Conservation (phyloP, 345 rosid species). For the Lumnitzera littorea region DNA sequence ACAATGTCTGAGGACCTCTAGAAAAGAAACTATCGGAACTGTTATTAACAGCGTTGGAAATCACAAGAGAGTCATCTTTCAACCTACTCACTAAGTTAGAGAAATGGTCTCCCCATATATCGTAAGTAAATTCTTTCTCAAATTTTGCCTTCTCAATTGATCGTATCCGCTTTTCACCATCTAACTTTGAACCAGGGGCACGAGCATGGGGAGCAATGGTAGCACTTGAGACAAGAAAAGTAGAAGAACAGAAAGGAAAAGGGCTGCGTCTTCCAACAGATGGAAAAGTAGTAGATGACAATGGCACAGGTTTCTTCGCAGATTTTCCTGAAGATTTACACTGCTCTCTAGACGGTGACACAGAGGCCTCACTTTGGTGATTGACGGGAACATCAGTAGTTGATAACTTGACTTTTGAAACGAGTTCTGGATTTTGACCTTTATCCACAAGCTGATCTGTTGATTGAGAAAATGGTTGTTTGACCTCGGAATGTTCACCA, state of each 20-base stretch:
- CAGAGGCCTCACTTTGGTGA: slow-evolving; percentile 1
- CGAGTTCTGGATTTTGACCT: slow-evolving; percentile 20
- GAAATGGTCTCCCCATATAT: slow-evolving; percentile 90
- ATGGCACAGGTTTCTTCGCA: slow-evolving; percentile 24
- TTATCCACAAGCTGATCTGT: slow-evolving; percentile 13
- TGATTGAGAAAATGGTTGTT: slow-evolving; percentile 25
- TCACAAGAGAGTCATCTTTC: slow-evolving; percentile 31
- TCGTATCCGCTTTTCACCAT: slow-evolving; percentile 16
- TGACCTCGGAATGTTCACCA: slow-evolving; percentile 13
- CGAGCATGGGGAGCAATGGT: slow-evolving; percentile 54
- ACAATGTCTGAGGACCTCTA: slow-evolving; percentile 65
- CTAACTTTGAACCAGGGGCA: slow-evolving; percentile 61
- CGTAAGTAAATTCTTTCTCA: slow-evolving; percentile 43
- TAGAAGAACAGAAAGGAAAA: slow-evolving; percentile 21
- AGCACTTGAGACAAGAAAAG: slow-evolving; percentile 30
- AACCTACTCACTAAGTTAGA: slow-evolving; percentile 29
- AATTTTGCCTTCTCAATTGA: slow-evolving; percentile 20
- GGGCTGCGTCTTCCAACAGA: slow-evolving; percentile 17
- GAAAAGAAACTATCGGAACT: slow-evolving; percentile 73
- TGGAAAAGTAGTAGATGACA: slow-evolving; percentile 47
- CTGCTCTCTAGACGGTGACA: slow-evolving; percentile 9
- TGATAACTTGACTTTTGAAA: slow-evolving; percentile 5
- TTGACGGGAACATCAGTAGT: slow-evolving; percentile 1
- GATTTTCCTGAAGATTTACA: slow-evolving; percentile 13
- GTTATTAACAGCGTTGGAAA: slow-evolving; percentile 15